Evolutionary conservation across 2,329 filamentous ascomycete genomes (phyloP), one percentile per base, ranked within the genome.

Genomic region (Clarireedia homoeocarpa): DNA sequence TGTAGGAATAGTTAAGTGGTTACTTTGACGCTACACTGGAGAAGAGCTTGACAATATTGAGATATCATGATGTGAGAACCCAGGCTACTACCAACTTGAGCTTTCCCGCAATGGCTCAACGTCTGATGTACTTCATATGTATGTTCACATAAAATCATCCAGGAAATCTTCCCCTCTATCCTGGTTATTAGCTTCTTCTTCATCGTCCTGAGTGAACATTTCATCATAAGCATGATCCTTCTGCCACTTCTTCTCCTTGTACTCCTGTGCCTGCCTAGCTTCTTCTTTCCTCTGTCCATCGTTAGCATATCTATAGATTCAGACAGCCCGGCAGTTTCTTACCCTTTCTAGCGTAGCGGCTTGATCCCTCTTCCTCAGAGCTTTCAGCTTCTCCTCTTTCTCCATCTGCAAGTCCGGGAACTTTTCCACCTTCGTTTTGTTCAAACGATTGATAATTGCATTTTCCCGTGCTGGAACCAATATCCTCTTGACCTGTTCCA

Each of bases 211-310:
- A 4, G 81, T 83, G 71, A 96, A 91, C 53, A 96, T 73, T 48
- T 96, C 91, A 69, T 97, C 94, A 71, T 99, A 99, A 2, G 91
- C 92, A 73, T 99, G 92, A n/a, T 96, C 91, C 73, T 94, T 94
- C 72, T 95, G 89, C 79, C 85, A 95, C 71, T 95, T 95, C 73
- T 92, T 82, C 72, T 95, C 86, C 72, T 89, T 88, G 62, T 89
- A 81, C 75, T 96, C 89, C 71, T 90, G 86, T 50, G 84, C 81
- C 48, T 91, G 70, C 39, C 77, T 76, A 0, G 82, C 83, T 66
- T 94, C 89, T 70, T 91, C 86, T 70, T 91, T 91, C 72, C 82
- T 86, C 87, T 89, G 42, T 12, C 45, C 12, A 34, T 57, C 51
- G 38, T 53, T 48, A 58, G 49, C 27, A 20, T 42, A 6, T 34